Conservation (phyloP, 345 rosid species). For the Anacardium occidentale region DNA sequence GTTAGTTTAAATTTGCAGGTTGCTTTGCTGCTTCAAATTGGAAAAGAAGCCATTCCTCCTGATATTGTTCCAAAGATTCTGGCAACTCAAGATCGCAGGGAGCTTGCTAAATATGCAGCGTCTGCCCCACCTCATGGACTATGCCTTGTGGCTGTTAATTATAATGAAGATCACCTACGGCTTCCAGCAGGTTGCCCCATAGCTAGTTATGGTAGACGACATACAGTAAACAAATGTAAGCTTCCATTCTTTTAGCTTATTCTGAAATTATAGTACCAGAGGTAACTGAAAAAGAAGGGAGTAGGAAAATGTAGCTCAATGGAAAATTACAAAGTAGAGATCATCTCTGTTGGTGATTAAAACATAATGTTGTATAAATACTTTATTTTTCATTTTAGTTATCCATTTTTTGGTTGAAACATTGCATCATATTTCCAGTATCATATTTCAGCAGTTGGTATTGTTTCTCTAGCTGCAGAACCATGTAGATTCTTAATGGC, state of each 20-base stretch:
- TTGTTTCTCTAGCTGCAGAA: not conserved
- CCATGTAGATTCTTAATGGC: not conserved
- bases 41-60: constrained; percentile 79
- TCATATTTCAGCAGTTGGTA: not conserved
- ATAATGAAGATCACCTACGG: constrained; percentile 55
- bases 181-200: constrained; percentile 61
- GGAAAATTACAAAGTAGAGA: not conserved
- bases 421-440: not conserved
- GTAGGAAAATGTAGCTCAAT: not conserved
- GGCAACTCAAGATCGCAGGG: constrained; percentile 63
- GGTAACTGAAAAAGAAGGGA: not conserved
- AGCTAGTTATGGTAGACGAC: constrained; percentile 75
- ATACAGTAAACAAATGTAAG: constrained; percentile 59
- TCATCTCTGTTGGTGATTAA: not conserved
- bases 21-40: constrained; percentile 77
- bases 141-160: constrained; percentile 61
- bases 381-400: too few species aligned
- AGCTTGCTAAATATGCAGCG: constrained; percentile 69
- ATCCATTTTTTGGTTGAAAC: too few species aligned
- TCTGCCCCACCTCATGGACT: constrained; percentile 85
- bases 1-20: constrained; percentile 44
- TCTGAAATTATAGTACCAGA: not conserved
- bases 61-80: constrained; percentile 63
- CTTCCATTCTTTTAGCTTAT: constrained; percentile 44
- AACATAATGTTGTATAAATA: not conserved